Conservation (phyloP, 805 yeast genomes). For the Candida sphagnicola region DNA sequence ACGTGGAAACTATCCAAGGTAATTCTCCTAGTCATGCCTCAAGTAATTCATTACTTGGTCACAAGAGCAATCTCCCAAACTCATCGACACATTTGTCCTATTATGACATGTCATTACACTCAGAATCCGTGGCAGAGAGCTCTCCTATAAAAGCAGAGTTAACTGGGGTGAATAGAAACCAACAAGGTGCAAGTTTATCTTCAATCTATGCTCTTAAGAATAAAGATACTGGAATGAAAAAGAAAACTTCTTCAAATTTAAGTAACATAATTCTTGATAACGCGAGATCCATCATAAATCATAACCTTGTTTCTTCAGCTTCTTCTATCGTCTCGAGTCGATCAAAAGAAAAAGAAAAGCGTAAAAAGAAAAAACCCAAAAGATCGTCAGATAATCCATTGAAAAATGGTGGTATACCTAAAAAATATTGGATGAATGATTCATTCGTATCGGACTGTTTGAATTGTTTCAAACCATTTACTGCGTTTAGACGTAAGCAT, state of each 20-base stretch:
- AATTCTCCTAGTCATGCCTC: neutral
- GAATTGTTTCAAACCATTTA: conserved; percentile 73
- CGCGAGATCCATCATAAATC: conserved; percentile 32
- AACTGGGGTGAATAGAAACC: conserved; percentile 8
- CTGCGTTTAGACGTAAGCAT: conserved; percentile 85
- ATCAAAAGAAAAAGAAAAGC: conserved; percentile 10
- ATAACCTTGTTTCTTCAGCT: conserved; percentile 28
- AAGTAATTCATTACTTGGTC: neutral
- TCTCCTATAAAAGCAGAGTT: conserved; percentile 25
- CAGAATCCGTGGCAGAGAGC: conserved; percentile 23
- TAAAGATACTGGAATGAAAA: conserved; percentile 15
- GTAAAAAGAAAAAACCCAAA: conserved; percentile 25
- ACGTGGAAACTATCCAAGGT: conserved; percentile 27
- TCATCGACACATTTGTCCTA: conserved; percentile 5
- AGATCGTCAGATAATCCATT: conserved; percentile 37
- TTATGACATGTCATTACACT: conserved; percentile 19
- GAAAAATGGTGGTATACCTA: conserved; percentile 52
- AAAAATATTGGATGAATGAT: conserved; percentile 95
- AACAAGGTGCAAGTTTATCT: conserved; percentile 13
- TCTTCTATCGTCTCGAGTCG: conserved; percentile 21
- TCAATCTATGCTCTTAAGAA: conserved; percentile 23
- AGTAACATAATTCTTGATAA: conserved; percentile 33
- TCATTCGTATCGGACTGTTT: conserved; percentile 87
- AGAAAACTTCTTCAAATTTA: conserved; percentile 28
- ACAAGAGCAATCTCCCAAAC: neutral